Percentiles rank a stretch among this genome's conserved stretches.
phyloP scores from a whole-genome alignment of 371 early-diverging fungal species.

The Haplosporangium sp. region DNA sequence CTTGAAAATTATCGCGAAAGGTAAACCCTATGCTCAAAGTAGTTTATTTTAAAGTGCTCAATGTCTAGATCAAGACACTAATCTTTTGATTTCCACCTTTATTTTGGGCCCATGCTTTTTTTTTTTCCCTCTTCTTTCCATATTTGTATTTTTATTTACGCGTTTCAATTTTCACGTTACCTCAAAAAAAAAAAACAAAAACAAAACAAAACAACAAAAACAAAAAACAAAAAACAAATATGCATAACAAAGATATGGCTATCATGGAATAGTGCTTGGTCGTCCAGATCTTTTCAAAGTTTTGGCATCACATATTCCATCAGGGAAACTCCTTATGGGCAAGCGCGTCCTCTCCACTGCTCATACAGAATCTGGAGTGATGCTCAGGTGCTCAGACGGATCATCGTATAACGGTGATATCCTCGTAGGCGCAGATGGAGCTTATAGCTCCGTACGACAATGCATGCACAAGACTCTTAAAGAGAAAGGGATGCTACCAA shows the following conservation, averaged over 20 bases:
- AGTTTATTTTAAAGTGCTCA: neutral
- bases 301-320: constrained; percentile 30
- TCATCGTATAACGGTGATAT: constrained; percentile 40
- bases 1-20: constrained; percentile 41
- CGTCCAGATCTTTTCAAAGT: constrained; percentile 42
- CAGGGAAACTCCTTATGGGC: constrained; percentile 31
- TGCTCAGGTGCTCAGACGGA: constrained; percentile 37
- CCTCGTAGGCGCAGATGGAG: constrained; percentile 51
- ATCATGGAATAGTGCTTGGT: constrained; percentile 30
- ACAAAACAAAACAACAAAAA: too few relatives aligned
- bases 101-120: too few relatives aligned
- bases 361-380: constrained; percentile 30
- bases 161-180: too few relatives aligned
- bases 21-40: constrained; percentile 6
- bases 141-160: too few relatives aligned
- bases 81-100: neutral
- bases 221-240: neutral
- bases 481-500: constrained; percentile 28
- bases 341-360: constrained; percentile 40
- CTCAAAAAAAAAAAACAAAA: too few relatives aligned
- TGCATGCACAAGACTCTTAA: constrained; percentile 40
- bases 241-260: constrained; percentile 35
- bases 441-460: constrained; percentile 40
- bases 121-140: too few relatives aligned
- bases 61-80: neutral